These are phyloP conservation scores for Colletotrichum abscissum DNA, from an alignment of 2,329 filamentous ascomycete species.

Conservation along the genomic window DNA sequence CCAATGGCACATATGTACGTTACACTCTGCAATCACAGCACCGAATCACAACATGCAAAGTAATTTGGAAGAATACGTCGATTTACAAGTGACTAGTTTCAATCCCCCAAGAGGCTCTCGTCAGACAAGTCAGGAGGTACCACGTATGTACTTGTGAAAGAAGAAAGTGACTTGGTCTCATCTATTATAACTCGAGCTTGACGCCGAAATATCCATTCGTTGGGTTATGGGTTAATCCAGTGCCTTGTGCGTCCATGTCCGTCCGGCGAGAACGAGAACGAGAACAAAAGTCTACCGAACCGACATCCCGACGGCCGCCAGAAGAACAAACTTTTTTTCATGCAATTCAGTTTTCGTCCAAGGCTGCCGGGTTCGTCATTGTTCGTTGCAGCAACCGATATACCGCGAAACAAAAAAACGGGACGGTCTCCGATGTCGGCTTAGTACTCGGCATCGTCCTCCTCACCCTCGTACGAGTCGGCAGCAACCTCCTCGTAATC, in stretches of 20 bases:
- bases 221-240: conserved; percentile 33
- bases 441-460: conserved; percentile 84
- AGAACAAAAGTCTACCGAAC: conserved; percentile 32
- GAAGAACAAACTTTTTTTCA: conserved; percentile 31
- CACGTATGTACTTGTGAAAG: conserved; percentile 21
- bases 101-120: neutral
- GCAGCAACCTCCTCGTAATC: conserved; percentile 88
- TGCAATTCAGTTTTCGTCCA: conserved; percentile 26
- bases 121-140: neutral
- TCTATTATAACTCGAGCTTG: conserved; percentile 36
- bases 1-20: neutral
- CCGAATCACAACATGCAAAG: neutral
- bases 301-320: conserved; percentile 34
- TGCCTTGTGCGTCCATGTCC: conserved; percentile 27
- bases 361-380: conserved; percentile 18
- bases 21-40: neutral
- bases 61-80: neutral
- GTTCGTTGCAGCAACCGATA: conserved; percentile 19
- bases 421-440: conserved; percentile 5
- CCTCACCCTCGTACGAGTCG: conserved; percentile 75
- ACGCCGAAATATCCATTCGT: conserved; percentile 36
- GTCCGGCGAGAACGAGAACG: conserved; percentile 30
- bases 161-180: conserved; percentile 33
- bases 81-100: conserved; percentile 25
- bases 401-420: conserved; percentile 21